Conservation (phyloP, 2,329 filamentous ascomycete species). For the Conoideocrella luteorostrata region DNA sequence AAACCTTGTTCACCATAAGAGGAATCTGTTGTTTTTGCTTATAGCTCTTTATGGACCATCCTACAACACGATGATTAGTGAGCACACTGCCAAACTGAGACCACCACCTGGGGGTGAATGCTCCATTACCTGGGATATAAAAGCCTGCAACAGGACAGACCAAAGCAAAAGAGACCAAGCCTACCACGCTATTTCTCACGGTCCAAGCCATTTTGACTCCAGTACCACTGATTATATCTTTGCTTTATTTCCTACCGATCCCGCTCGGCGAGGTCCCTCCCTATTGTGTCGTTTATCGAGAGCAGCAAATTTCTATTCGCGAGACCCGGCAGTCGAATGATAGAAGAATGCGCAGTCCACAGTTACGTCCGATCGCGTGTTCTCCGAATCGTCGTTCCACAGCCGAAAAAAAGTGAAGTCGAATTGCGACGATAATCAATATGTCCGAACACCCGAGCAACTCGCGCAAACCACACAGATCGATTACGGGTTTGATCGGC, state of each 20-base stretch:
- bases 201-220: slow-evolving; percentile 13
- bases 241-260: neutral
- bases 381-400: too few species aligned
- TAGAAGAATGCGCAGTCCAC: too few species aligned
- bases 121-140: slow-evolving; percentile 73
- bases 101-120: too few species aligned
- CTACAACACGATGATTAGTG: slow-evolving; percentile 33
- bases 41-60: slow-evolving; percentile 80
- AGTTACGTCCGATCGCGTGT: too few species aligned
- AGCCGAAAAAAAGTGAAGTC: too few species aligned
- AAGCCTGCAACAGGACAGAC: slow-evolving; percentile 51
- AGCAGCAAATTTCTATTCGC: neutral
- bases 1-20: slow-evolving; percentile 86
- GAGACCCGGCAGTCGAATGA: too few species aligned
- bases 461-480: neutral
- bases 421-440: too few species aligned
- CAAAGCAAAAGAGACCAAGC: slow-evolving; percentile 37
- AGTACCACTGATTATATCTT: neutral
- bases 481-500: neutral
- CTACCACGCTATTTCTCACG: slow-evolving; percentile 28
- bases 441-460: too few species aligned
- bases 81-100: neutral
- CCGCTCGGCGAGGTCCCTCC: too few species aligned
- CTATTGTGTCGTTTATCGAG: neutral
- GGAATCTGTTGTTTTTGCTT: slow-evolving; percentile 69